Base-by-base conservation (phyloP, 1,284 basidiomycete species). In the Rhodotorula sp. region DNA sequence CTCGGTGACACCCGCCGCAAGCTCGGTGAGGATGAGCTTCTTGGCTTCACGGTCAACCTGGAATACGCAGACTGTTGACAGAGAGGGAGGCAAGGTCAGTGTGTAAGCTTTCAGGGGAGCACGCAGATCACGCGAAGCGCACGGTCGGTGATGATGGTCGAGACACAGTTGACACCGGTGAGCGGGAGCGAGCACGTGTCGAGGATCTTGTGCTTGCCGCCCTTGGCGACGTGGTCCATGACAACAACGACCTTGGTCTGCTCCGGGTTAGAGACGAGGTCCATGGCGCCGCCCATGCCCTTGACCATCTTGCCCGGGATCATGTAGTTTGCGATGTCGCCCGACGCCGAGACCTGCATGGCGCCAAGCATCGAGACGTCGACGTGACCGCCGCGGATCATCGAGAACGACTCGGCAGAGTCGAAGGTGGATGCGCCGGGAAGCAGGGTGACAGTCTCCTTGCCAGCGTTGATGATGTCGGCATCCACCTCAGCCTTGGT, bases 321-420 rank as follows among this genome's bases (percentile, higher is more conserved):
- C 73, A 74, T 97, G 81, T 92, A 98, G 85, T 98, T 98, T 63
- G 96, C 95, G 72, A 98, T 90, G 80, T 98, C 94, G 70, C 95
- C 96, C 34, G 88, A 88, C 77, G 90, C 88, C 3, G 92, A 93
- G 62, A 97, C 94, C 85, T 98, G 90, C 89, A 98, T 93, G 4
- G 95, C 93, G 57, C 89, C 89, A 27, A 91, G 88, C 80, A 98
- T 95, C 19, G 94, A 90, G 64, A 97, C 91, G 79, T 98, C 89
- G 71, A 98, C 88, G 82, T 98, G 95, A 16, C 95, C 96, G 69
- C 93, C 74, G 41, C 68, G 67, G 55, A 73, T 77, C 75, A 75
- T 75, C 9, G 66, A 65, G 79, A 97, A 98, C 2, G 91, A 93
- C 81, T 96, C 93, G 76, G 87, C 87, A 3, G 92, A 93, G 82